phyloP scores from a whole-genome alignment of 2,329 filamentous ascomycete genomes.

The Scopulariopsis brevicaulis region DNA sequence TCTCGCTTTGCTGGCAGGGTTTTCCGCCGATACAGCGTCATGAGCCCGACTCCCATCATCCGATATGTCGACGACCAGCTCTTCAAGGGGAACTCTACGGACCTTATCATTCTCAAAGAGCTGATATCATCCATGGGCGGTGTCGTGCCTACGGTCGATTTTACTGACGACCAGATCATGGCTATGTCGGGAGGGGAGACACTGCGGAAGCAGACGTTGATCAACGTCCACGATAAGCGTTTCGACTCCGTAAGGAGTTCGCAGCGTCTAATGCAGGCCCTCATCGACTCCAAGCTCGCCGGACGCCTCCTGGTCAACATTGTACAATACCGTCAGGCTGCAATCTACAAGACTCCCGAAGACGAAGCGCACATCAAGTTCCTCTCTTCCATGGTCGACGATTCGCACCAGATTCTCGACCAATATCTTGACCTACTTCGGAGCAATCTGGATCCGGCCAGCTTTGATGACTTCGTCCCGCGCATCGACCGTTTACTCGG shows the following conservation, averaged over 20 bases:
- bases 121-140: constrained; percentile 89
- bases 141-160: constrained; percentile 74
- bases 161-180: constrained; percentile 77
- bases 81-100: constrained; percentile 70
- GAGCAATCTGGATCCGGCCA: constrained; percentile 60
- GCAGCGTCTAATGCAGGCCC: constrained; percentile 65
- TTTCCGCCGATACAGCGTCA: constrained; percentile 73
- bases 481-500: constrained; percentile 61
- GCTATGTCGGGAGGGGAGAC: constrained; percentile 80
- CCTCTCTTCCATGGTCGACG: constrained; percentile 77
- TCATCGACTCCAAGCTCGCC: constrained; percentile 68
- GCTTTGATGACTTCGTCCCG: constrained; percentile 73
- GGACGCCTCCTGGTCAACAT: constrained; percentile 80
- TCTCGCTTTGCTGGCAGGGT: constrained; percentile 86
- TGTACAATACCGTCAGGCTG: constrained; percentile 81
- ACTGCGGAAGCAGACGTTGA: constrained; percentile 69
- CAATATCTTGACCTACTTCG: constrained; percentile 87
- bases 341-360: constrained; percentile 63
- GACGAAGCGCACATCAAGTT: constrained; percentile 76
- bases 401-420: constrained; percentile 72
- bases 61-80: constrained; percentile 86
- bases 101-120: constrained; percentile 84
- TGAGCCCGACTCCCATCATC: constrained; percentile 76
- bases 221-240: constrained; percentile 70
- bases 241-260: constrained; percentile 66